Evolutionary conservation across 2,329 filamentous ascomycete species (phyloP).

Genomic region (Endocalyx cinctus): DNA sequence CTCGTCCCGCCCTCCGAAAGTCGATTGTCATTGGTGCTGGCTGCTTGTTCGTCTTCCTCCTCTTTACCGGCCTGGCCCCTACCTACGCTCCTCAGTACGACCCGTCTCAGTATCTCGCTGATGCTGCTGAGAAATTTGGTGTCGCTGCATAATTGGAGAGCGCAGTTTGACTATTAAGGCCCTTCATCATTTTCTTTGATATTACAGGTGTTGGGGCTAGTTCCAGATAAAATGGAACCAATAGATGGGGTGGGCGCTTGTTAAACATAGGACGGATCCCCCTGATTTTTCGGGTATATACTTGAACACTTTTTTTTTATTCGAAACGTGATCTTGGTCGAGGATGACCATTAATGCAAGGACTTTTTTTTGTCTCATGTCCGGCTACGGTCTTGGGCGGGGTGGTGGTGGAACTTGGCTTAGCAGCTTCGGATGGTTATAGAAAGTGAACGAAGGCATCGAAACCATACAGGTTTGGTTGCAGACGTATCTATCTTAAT

Average conservation of each 20-base stretch:
- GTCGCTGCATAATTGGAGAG: slow-evolving; percentile 18
- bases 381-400: no score
- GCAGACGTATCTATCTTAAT: neutral
- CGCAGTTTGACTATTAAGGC: no score
- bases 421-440: no score
- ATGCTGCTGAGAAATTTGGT: slow-evolving; percentile 46
- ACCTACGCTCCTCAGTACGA: slow-evolving; percentile 53
- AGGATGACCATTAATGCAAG: no score
- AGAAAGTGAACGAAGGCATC: no score
- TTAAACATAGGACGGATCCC: slow-evolving; percentile 12
- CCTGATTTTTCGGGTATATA: slow-evolving; percentile 21
- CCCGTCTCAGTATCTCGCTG: slow-evolving; percentile 43
- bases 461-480: no score
- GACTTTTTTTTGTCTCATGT: no score
- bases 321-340: no score
- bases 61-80: slow-evolving; percentile 65
- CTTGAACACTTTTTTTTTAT: slow-evolving; percentile 13
- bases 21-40: slow-evolving; percentile 63
- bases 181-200: no score
- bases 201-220: slow-evolving; percentile 16
- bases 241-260: slow-evolving; percentile 12
- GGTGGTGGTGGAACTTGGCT: no score
- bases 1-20: slow-evolving; percentile 74
- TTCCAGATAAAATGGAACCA: no score
- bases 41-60: slow-evolving; percentile 61